Conservation (phyloP, 83 land plant species). For the Picea abies region DNA sequence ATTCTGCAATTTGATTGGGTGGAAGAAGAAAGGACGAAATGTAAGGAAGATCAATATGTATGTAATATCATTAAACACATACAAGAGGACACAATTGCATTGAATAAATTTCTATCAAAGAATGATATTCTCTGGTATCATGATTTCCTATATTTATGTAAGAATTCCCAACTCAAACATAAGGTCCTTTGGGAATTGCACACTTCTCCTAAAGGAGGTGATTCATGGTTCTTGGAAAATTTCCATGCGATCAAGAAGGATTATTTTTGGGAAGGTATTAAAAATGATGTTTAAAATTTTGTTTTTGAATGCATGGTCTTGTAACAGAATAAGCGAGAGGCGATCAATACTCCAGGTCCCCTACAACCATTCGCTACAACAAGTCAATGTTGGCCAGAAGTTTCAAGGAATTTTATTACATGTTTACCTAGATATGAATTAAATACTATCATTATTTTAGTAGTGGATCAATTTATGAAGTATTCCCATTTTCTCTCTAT, state of each 20-base stretch:
- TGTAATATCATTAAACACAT: too few relatives aligned
- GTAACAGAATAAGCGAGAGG: not conserved
- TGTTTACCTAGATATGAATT: not conserved
- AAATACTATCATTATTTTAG: not conserved
- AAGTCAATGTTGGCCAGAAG: not conserved
- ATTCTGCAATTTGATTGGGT: too few relatives aligned
- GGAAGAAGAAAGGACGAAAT: not conserved
- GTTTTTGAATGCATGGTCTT: not conserved
- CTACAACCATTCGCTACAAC: not conserved
- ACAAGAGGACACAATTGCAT: too few relatives aligned
- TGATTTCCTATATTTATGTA: not conserved
- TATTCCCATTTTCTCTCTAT: not conserved
- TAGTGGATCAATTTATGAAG: not conserved
- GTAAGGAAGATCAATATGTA: too few relatives aligned
- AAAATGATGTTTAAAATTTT: not conserved
- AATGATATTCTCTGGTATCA: not conserved
- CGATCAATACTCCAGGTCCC: not conserved
- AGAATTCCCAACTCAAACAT: not conserved
- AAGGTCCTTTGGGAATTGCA: not conserved
- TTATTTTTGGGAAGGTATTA: not conserved
- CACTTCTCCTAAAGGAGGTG: not conserved
- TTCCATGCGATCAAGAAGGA: not conserved
- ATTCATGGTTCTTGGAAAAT: not conserved
- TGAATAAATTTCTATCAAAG: too few relatives aligned
- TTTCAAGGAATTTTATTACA: not conserved